Evolutionary conservation across 306 rosid genomes (phyloP), one percentile per base, ranked within the genome.

Genomic region (Malus fusca): DNA sequence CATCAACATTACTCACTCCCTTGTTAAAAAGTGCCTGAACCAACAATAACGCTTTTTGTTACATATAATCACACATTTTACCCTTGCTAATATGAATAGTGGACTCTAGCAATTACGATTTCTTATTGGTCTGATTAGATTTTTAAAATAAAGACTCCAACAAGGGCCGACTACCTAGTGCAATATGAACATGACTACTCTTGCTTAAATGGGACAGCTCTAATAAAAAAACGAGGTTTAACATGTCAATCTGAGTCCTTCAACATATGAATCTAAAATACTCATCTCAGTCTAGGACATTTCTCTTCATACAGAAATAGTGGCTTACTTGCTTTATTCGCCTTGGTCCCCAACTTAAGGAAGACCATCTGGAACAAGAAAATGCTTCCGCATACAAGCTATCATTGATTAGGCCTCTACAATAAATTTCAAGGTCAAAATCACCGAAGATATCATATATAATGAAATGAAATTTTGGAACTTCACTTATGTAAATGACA

Each of bases 331-430:
- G 92, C 83, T 90, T 90, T 83, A 90, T 88, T 67, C 93, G 80
- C 85, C 85, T 85, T 35, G 98, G 99, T 75, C 99, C 99, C 99
- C 99, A 92, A 72, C 86, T 90, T 73, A 87, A 96, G 21, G 89
- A 88, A 84, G 96, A 83, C 99, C 96, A 96, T 89, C 93, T 90
- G 53, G 99, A 88, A 70, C 78, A 93, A 80, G 90, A 88, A 85
- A 71, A 92, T 69, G 90, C 78, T 77, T 85, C 91, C 25, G 86
- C 91, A 72, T 82, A 85, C 86, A 83, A 72, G 65, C 79, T 78
- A 35, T 88, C 91, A 6, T 88, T 90, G 88, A 96, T 87, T 64
- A 87, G 86, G 82, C 99, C 98, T 78, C 99, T 95, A 79, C 78
- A 78, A 72, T 81, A 68, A 48, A 77, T 11, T 19, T 21, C 80